These are phyloP conservation scores for Ampelocalamus luodianensis DNA, from an alignment of 176 grass and related monocot genomes.

Conservation along the genomic window DNA sequence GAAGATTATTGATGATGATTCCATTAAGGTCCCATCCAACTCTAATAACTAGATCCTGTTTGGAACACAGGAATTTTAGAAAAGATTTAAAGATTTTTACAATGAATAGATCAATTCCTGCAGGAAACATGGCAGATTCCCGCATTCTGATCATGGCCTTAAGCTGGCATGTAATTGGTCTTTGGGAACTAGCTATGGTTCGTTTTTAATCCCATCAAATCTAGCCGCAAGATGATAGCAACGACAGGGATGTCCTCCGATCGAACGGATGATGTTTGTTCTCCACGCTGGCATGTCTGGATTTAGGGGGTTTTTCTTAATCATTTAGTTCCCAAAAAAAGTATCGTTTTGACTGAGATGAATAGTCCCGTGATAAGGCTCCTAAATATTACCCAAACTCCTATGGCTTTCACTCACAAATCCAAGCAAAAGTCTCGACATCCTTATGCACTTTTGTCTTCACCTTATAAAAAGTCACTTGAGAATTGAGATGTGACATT, in stretches of 20 bases:
- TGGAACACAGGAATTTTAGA: no score
- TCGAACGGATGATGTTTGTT: background rate
- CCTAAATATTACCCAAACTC: background rate
- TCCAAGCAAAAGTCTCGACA: background rate
- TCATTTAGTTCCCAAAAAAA: background rate
- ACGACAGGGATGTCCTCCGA: background rate
- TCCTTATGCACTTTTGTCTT: background rate
- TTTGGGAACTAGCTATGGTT: no score
- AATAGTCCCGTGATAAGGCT: no score
- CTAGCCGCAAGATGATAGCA: background rate
- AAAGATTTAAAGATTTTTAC: no score
- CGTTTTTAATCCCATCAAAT: background rate
- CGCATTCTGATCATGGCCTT: no score
- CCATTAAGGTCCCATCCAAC: background rate
- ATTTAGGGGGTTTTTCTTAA: background rate
- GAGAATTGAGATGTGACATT: background rate
- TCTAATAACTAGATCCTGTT: no score
- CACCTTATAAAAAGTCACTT: background rate
- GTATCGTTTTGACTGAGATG: no score
- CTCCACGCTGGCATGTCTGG: background rate
- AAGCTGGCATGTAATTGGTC: no score
- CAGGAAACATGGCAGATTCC: no score
- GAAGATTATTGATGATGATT: background rate
- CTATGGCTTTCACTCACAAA: background rate
- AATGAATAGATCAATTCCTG: no score